Evolutionary conservation across 257 asterid species (phyloP).

Genomic region (Rehmannia glutinosa): DNA sequence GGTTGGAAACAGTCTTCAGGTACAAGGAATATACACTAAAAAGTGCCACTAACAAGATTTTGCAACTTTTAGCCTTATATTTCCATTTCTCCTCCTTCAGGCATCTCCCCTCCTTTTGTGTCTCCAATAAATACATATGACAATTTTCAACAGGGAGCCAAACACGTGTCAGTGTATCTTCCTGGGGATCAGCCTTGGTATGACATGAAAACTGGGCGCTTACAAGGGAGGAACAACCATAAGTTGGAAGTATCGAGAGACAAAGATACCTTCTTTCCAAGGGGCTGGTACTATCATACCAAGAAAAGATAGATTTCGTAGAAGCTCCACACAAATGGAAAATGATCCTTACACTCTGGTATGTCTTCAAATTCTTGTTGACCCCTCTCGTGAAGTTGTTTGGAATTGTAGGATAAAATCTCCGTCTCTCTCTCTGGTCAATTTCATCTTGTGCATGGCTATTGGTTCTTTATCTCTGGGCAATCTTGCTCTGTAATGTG

Average conservation of each 20-base stretch:
- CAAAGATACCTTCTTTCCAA: constrained; percentile 78
- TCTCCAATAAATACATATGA: background rate
- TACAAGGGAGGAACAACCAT: constrained; percentile 79
- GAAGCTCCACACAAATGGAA: constrained; percentile 95
- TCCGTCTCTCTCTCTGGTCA: no score
- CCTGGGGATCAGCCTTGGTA: constrained; percentile 90
- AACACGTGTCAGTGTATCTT: constrained; percentile 78
- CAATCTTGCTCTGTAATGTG: no score
- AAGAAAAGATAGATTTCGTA: constrained; percentile 83
- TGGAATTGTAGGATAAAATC: no score
- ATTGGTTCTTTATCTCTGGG: no score
- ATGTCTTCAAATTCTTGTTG: no score
- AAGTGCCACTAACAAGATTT: constrained; percentile 26
- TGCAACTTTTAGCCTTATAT: background rate
- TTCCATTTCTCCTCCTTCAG: background rate
- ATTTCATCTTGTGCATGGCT: no score
- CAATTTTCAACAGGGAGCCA: constrained; percentile 54
- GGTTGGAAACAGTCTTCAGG: constrained; percentile 90
- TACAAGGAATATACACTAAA: constrained; percentile 92
- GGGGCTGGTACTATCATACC: constrained; percentile 94
- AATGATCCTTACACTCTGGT: constrained; percentile 98
- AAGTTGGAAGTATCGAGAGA: constrained; percentile 70
- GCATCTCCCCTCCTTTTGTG: background rate
- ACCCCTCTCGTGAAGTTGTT: no score
- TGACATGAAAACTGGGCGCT: constrained; percentile 73